Evolutionary conservation across 1,284 basidiomycete genomes (phyloP).

Genomic region (Ceratobasidium sp.): DNA sequence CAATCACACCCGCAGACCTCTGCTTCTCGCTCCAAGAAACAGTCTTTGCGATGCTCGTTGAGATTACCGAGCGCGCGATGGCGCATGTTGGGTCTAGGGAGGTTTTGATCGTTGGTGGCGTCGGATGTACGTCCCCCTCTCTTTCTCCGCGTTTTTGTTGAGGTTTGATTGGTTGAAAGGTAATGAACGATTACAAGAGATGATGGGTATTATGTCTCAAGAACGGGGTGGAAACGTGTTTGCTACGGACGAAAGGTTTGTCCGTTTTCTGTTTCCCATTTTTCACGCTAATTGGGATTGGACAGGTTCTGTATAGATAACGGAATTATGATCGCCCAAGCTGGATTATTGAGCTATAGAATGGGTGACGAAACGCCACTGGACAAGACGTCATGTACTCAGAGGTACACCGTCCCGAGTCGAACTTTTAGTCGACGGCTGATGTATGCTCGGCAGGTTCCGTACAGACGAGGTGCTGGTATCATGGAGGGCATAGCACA

Average conservation of each 20-base stretch:
- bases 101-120: constrained; percentile 97
- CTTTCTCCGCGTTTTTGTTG: neutral
- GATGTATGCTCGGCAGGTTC: constrained; percentile 67
- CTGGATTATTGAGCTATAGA: constrained; percentile 89
- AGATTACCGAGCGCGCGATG: constrained; percentile 99
- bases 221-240: constrained; percentile 93
- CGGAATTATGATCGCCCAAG: constrained; percentile 99
- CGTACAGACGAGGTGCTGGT: constrained; percentile 93
- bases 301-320: constrained; percentile 98
- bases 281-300: neutral
- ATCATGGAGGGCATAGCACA: constrained; percentile 83
- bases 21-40: constrained; percentile 99
- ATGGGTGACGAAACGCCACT: constrained; percentile 91
- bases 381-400: constrained; percentile 87
- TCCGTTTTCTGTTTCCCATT: neutral
- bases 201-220: constrained; percentile 98
- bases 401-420: constrained; percentile 68
- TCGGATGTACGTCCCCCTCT: constrained; percentile 83
- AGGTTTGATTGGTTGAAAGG: constrained; percentile 63
- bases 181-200: constrained; percentile 93
- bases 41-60: constrained; percentile 98
- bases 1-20: constrained; percentile 93
- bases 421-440: neutral
- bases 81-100: constrained; percentile 97
- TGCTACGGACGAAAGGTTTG: constrained; percentile 94